Conservation (phyloP, 2,329 filamentous ascomycete genomes). For the Stagonosporopsis chrysanthemi region DNA sequence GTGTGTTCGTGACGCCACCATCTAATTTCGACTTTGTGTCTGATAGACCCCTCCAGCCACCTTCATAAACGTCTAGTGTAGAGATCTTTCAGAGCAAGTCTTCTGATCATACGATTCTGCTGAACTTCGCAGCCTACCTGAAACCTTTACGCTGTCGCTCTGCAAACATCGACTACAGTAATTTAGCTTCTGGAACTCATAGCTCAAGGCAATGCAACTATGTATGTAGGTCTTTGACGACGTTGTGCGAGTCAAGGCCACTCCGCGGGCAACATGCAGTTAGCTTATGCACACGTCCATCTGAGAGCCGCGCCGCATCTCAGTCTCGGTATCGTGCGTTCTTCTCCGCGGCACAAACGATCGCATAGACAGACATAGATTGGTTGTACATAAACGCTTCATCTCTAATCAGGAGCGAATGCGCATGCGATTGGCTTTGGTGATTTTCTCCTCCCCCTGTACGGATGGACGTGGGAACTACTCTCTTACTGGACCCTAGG, state of each 20-base stretch:
- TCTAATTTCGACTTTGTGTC: not conserved
- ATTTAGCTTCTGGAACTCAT: no score
- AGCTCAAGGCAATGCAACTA: not conserved
- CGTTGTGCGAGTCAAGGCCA: not conserved
- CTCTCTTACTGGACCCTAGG: no score
- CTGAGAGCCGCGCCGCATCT: not conserved
- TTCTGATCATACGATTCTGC: not conserved
- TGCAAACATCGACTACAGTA: not conserved
- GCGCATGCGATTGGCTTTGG: not conserved
- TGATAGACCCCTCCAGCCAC: not conserved
- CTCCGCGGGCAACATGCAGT: not conserved
- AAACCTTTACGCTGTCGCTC: not conserved
- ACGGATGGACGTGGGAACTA: not conserved
- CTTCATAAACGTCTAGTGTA: not conserved
- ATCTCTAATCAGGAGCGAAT: no score
- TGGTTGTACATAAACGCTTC: no score
- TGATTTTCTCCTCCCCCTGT: not conserved
- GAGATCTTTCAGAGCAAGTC: no score
- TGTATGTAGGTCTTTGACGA: not conserved
- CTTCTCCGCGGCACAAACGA: not conserved
- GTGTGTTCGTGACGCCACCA: not conserved
- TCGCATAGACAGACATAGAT: not conserved
- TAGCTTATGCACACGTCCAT: not conserved
- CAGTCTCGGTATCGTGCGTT: not conserved
- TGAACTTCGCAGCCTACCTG: no score